Conservation (phyloP, 1,284 basidiomycete species). For the Leccinum brunneo-olivaceum region DNA sequence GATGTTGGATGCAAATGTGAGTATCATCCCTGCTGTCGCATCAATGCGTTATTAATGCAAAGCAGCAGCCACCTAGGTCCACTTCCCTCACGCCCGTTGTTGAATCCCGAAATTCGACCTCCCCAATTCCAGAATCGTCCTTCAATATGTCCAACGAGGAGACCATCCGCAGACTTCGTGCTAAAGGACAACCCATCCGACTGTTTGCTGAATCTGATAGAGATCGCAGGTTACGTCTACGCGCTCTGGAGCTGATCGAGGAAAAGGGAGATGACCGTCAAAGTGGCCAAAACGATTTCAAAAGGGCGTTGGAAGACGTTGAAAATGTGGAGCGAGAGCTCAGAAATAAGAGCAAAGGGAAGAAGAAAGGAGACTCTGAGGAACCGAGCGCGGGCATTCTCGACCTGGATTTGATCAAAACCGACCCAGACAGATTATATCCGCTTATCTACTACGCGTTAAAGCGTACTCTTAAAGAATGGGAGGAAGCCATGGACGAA, state of each 20-base stretch:
- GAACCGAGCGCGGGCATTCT: conserved; percentile 48
- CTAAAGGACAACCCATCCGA: conserved; percentile 90
- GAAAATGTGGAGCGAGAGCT: conserved; percentile 76
- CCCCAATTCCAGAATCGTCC: conserved; percentile 50
- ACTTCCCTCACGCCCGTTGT: conserved; percentile 37
- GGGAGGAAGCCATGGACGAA: conserved; percentile 91
- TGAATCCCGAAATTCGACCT: conserved; percentile 32
- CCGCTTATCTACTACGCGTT: conserved; percentile 96
- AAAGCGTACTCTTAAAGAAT: conserved; percentile 89
- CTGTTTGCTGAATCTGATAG: conserved; percentile 95
- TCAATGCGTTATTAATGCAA: conserved; percentile 32
- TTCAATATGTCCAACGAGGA: conserved; percentile 96
- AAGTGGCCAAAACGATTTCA: conserved; percentile 89
- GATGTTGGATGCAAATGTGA: conserved; percentile 36
- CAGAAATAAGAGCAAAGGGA: conserved; percentile 56
- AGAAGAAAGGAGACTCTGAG: conserved; percentile 57
- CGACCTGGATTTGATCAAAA: conserved; percentile 80
- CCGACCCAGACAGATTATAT: conserved; percentile 93
- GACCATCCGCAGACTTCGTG: conserved; percentile 79
- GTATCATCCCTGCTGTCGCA: conserved; percentile 25
- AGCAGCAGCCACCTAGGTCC: conserved; percentile 39
- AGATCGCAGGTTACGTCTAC: conserved; percentile 82
- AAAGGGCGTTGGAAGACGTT: conserved; percentile 86
- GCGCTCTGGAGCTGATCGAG: conserved; percentile 92
- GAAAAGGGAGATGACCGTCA: conserved; percentile 74